Base-by-base conservation (phyloP, 805 yeast species). In the Pichia cabralensis region DNA sequence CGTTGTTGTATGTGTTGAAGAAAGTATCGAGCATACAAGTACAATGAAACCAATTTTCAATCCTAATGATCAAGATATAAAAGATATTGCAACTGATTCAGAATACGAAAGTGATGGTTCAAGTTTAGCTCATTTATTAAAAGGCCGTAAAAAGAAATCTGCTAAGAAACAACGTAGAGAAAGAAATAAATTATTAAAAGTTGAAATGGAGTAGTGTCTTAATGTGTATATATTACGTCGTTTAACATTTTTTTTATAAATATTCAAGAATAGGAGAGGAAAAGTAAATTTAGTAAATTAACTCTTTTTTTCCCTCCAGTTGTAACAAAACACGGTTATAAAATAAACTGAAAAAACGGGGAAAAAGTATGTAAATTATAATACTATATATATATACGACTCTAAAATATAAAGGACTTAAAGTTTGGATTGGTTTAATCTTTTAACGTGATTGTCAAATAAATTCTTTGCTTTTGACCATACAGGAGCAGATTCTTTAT, bases 391-490 rank as follows among this genome's bases (percentile, higher is more conserved):
- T 14, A n/a, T 27, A 20, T 21, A 10, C 31, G 11, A 12, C 6
- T 11, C 13, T 22, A 21, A 10, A 22, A 28, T 34, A 28, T 14
- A 27, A 15, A 9, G 11, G 15, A 14, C 17, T 33, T 44, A 48
- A 45, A 71, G 50, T 47, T 66, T 67, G 31, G 71, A 61, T 30
- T 60, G 67, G 38, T 53, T 52, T 43, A 83, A 74, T 54, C 94
- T 77, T 39, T 77, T 71, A 47, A 84, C 94, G 60, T 88, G 94
- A 54, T 80, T 77, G 47, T 84, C 79, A 53, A 79, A 92, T 51
- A 89, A 66, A 44, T 70, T 66, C 67, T 80, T 80, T 41, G 97
- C 97, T 57, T 77, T 80, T 23, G 67, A 70, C 99, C 99, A 92
- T 17, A 86, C 96, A 12, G 86, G 85, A 19, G 95, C 80, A 29